Percentiles rank a stretch among this genome's conserved stretches.
Conservation (phyloP, 2,329 filamentous ascomycete species). For the Sarocladiaceae sp. region DNA sequence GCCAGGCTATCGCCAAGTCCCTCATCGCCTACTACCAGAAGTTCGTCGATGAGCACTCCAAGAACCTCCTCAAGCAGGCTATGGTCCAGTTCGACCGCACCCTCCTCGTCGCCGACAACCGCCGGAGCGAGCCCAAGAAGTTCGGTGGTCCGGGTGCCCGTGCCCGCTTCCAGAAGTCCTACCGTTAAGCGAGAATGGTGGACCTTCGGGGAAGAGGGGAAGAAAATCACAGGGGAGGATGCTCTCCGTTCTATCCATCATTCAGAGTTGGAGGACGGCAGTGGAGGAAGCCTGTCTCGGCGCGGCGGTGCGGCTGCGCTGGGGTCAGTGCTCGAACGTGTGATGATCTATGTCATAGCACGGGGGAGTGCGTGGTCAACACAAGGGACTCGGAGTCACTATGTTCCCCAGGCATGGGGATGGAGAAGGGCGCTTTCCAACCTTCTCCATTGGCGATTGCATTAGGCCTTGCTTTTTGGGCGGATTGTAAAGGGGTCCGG, state of each 20-base stretch:
- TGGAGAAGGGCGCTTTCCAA: conserved; percentile 20
- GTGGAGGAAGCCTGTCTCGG: not conserved
- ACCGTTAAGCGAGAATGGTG: conserved; percentile 64
- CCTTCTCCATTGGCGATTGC: conserved; percentile 41
- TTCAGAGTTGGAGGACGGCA: conserved; percentile 18
- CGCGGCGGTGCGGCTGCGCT: conserved; percentile 6
- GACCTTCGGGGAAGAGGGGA: conserved; percentile 11
- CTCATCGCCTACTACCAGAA: conserved; percentile 90
- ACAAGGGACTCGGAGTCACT: conserved; percentile 28
- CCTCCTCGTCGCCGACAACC: conserved; percentile 97
- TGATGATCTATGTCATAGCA: conserved; percentile 13
- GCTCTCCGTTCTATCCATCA: not conserved
- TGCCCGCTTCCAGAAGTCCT: conserved; percentile 97
- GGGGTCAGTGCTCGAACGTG: not conserved
- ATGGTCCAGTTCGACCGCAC: conserved; percentile 94
- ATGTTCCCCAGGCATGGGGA: conserved; percentile 31
- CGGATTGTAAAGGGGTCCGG: conserved; percentile 40
- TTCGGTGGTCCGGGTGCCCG: conserved; percentile 89
- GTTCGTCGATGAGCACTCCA: conserved; percentile 99
- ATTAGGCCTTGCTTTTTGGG: conserved; percentile 43
- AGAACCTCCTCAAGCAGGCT: conserved; percentile 98
- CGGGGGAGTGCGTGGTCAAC: conserved; percentile 11
- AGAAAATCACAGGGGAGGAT: conserved; percentile 12
- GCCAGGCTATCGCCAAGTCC: conserved; percentile 93
- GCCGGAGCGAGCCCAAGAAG: conserved; percentile 99